Evolutionary conservation across 2,329 filamentous ascomycete species (phyloP), one percentile per base, ranked within the genome.

Genomic region (Purpureocillium lavendulum): DNA sequence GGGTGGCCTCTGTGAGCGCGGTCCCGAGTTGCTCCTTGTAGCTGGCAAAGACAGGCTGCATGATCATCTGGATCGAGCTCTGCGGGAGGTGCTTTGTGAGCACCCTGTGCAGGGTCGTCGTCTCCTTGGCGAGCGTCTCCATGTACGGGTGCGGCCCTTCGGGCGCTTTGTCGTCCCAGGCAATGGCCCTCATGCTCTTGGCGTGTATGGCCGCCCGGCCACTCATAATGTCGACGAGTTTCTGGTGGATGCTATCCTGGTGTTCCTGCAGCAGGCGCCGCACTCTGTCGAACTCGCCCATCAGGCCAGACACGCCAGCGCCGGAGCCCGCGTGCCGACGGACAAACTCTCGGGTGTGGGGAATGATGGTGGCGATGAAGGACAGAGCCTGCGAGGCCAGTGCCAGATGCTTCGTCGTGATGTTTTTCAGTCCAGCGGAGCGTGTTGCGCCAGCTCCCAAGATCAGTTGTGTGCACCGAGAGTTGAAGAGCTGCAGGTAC

Each of bases 401-500:
- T 0, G 92, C 89, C 2, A 98, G 75, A 62, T 98, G 90, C 52
- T 92, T 92, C 1, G 92, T 95, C 1, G 87, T 95, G 58, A 98
- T 98, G 54, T 96, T 96, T 59, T 88, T 95, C 15, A 98, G 69
- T 0, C 90, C 90, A 1, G 89, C 92, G 17, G 84, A 88, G 29
- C 80, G 74, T 5, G 87, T 96, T 4, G 92, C 92, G 4, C 92
- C 92, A 2, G 92, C 92, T 1, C 92, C 92, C 7, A 98, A 79
- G 47, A 98, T 96, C 42, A 98, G 75, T 58, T 98, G 92, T n/a
- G 85, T 94, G 42, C 89, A 89, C 15, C 92, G 83, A 3, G 88
- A 96, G 60, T 98, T 96, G 71, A 97, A 98, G 4, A 94, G 73
- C 48, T 92, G 86, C 12, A 97, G 72, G 55, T 94, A 94, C 16